Base-by-base conservation (phyloP, 805 yeast genomes). In the Candida silvatica region DNA sequence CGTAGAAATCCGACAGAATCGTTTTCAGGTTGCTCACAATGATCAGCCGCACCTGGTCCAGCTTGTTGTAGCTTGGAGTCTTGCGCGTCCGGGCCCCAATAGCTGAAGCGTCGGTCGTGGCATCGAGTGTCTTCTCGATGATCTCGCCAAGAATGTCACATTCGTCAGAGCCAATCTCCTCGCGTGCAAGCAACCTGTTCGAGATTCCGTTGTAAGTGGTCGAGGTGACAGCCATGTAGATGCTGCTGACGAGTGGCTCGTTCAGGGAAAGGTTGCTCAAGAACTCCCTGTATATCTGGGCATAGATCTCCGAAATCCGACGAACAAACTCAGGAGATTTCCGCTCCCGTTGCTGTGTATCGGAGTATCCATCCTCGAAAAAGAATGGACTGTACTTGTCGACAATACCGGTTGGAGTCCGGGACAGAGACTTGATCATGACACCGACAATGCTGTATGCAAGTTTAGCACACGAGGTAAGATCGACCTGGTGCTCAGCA, bases 1-100 rank as follows among this genome's bases (percentile, higher is more conserved):
- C 67, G 49, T 69, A 70, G 43, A 73, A 73, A 32, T 58, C 45
- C 14, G 61, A 69, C 55, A 71, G 58, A 29, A 72, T 73, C 28
- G 61, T 66, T 27, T 56, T 62, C 44, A 73, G 56, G 41, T 64
- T 71, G 7, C 45, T 43, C 3, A 43, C 40, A 29, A 61, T 34
- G 5, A 61, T 36, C 12, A 48, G 19, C 23, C 41, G 42, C 2
- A 57, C 37, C 40, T 57, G 61, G 5, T 43, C 40, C 16, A 59
- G 42, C 32, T 57, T 59, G 24, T 51, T 52, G 22, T 37, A 55
- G 18, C 47, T 39, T 14, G 28, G 23, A 15, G 22, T 14, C 15
- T n/a, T 3, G 17, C 12, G 14, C 12, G 14, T 2, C 12, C 19
- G 8, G 5, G 15, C 24, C 14, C 16, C 20, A 15, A 17, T 17